These are phyloP conservation scores for Arxiozyma heterogenica DNA, from an alignment of 1,139 yeast species.

Conservation along the genomic window DNA sequence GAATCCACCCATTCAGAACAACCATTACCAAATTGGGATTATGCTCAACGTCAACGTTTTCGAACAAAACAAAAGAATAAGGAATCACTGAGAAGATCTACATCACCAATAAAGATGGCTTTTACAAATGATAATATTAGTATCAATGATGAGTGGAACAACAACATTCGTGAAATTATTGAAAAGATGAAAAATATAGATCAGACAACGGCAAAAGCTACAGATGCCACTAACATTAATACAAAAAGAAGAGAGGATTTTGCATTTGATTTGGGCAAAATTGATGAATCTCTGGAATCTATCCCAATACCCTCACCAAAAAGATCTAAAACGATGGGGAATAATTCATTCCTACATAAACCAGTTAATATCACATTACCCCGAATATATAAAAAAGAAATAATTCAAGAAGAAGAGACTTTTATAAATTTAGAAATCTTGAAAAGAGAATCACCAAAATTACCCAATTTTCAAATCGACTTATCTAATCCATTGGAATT, in stretches of 20 bases:
- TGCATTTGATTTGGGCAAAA: constrained; percentile 21
- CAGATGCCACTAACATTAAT: constrained; percentile 4
- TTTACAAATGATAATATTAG: constrained; percentile 7
- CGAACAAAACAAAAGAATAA: constrained; percentile 18
- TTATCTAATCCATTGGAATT: constrained; percentile 9
- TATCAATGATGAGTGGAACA: constrained; percentile 16
- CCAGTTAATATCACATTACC: constrained; percentile 25
- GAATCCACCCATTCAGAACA: neutral
- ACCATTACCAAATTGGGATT: constrained; percentile 1
- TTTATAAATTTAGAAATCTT: constrained; percentile 11
- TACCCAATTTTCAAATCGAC: constrained; percentile 14
- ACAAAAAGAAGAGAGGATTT: constrained; percentile 13
- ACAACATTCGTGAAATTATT: constrained; percentile 17
- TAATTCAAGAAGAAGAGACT: constrained; percentile 10
- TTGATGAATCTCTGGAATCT: constrained; percentile 9
- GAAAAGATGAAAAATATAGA: constrained; percentile 10
- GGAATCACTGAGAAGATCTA: constrained; percentile 15
- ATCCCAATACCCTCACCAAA: constrained; percentile 12
- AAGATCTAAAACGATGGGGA: constrained; percentile 15
- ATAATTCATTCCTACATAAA: constrained; percentile 11
- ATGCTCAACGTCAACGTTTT: constrained; percentile 15
- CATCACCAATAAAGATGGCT: constrained; percentile 20
- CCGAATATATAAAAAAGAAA: constrained; percentile 12
- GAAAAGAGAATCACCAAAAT: constrained; percentile 12
- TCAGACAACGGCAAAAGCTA: neutral